These are phyloP conservation scores for Bisporella sp. DNA, from an alignment of 2,329 filamentous ascomycete genomes.

Conservation along the genomic window DNA sequence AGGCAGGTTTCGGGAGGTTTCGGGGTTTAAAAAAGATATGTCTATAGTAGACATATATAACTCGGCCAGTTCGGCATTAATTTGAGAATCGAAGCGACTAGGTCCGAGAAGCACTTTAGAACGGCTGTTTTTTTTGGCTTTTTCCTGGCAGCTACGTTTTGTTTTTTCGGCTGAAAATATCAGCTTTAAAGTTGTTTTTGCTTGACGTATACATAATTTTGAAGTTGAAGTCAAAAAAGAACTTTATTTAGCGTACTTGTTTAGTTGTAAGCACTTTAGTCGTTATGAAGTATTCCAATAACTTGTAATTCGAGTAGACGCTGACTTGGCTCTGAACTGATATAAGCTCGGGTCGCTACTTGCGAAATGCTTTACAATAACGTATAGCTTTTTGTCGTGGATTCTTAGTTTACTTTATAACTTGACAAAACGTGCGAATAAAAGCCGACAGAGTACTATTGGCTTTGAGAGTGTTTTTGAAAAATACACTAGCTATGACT, in stretches of 20 bases:
- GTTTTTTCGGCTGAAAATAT: neutral
- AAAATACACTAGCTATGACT: slow-evolving; percentile 8
- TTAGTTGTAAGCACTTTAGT: slow-evolving; percentile 4
- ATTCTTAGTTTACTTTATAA: slow-evolving; percentile 28
- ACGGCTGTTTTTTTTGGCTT: neutral
- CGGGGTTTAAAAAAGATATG: no score
- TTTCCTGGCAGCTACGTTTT: neutral
- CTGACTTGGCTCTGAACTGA: neutral
- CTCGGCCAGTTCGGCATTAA: neutral
- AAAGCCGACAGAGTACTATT: slow-evolving; percentile 14
- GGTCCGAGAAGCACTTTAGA: neutral
- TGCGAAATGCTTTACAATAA: slow-evolving; percentile 17
- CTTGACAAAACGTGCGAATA: slow-evolving; percentile 15
- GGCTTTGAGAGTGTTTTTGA: neutral
- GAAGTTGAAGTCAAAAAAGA: slow-evolving; percentile 1
- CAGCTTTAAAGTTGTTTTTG: slow-evolving; percentile 1
- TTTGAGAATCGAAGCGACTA: neutral
- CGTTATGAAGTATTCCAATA: slow-evolving; percentile 11
- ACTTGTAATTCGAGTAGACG: slow-evolving; percentile 1
- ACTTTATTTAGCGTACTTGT: neutral
- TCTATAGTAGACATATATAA: neutral
- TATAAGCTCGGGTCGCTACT: slow-evolving; percentile 4
- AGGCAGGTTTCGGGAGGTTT: no score
- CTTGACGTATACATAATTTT: slow-evolving; percentile 3
- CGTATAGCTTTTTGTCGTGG: slow-evolving; percentile 25